phyloP scores from a whole-genome alignment of 2,329 filamentous ascomycete genomes.

The Trichoderma sp. region DNA sequence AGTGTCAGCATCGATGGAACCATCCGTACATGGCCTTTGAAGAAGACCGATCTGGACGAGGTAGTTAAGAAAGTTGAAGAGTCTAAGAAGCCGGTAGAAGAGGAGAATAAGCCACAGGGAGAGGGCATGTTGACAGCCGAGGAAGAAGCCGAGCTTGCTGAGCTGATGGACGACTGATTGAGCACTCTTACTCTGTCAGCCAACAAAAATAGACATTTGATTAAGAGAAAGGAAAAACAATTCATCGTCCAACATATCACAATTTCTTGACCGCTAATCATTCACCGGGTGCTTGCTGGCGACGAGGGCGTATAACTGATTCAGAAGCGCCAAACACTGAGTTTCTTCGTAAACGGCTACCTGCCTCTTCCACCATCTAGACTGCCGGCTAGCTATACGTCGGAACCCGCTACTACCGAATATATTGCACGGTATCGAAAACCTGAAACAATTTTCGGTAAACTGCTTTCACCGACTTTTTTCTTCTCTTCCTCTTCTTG shows the following conservation, averaged over 20 bases:
- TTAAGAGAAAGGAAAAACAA: not conserved
- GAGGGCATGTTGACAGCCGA: constrained; percentile 73
- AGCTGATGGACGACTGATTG: constrained; percentile 70
- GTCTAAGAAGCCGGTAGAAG: constrained; percentile 57
- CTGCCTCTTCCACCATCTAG: not conserved
- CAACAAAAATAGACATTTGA: not conserved
- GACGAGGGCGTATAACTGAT: not conserved
- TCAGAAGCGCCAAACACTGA: not conserved
- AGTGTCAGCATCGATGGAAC: constrained; percentile 92
- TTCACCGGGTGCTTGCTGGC: not conserved
- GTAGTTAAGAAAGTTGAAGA: constrained; percentile 51
- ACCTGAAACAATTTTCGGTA: not conserved
- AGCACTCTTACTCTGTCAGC: not conserved
- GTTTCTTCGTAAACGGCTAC: constrained; percentile 8
- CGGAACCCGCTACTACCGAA: not conserved
- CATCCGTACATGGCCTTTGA: constrained; percentile 79
- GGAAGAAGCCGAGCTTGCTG: constrained; percentile 90
- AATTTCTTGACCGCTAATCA: not conserved
- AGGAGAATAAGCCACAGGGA: constrained; percentile 48
- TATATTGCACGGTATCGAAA: not conserved
- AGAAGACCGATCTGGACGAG: constrained; percentile 59
- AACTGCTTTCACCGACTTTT: not conserved
- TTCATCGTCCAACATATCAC: not conserved
- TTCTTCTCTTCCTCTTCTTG: too few relatives aligned
- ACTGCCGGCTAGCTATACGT: not conserved